Base-by-base conservation (phyloP, 2,329 filamentous ascomycete species). In the Pseudocercospora cruenta region DNA sequence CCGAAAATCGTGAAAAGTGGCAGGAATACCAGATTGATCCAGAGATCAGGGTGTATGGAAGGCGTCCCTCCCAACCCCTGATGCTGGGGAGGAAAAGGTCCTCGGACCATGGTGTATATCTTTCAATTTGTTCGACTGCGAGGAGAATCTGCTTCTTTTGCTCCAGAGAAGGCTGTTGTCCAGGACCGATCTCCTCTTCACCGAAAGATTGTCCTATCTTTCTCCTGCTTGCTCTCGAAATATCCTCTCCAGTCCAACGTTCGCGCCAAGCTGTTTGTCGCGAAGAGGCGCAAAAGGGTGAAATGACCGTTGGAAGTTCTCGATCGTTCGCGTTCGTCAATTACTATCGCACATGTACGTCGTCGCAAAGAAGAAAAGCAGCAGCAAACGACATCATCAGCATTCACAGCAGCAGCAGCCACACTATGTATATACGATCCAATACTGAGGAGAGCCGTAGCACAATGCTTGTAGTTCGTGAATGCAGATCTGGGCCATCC, bases 1-100 rank as follows among this genome's bases (percentile, higher is more conserved):
- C 86, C 88, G n/a, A 80, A 82, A 55, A 73, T 43, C 36, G 86
- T 66, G 77, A 89, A 91, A 63, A 90, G 75, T 47, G 78, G 75
- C 14, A 93, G 76, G 68, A 93, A 86, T 64, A 91, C 84, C 60
- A 84, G 82, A 67, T 82, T 86, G 74, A 92, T 83, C 43, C 90
- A 88, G 7, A 88, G 82, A 75, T 94, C 91, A 68, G 90, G 79
- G 2, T 74, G 68, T 3, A 82, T 74, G 1, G 82, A 85, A 1
- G 91, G 90, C 7, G 79, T 70, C 24, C 88, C 86, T 64, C 90
- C 89, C 19, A 88, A 77, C 16, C 75, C 73, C 49, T 88, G 87
- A 39, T 67, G 49, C 43, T 61, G 51, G 24, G 63, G 59, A 39
- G 53, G 60, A 51, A 49, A 60, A 9, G 58, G 58, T 28, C 54